phyloP scores from a whole-genome alignment of 352 stramenopile genomes.

The Halophytophthora polymorphica region DNA sequence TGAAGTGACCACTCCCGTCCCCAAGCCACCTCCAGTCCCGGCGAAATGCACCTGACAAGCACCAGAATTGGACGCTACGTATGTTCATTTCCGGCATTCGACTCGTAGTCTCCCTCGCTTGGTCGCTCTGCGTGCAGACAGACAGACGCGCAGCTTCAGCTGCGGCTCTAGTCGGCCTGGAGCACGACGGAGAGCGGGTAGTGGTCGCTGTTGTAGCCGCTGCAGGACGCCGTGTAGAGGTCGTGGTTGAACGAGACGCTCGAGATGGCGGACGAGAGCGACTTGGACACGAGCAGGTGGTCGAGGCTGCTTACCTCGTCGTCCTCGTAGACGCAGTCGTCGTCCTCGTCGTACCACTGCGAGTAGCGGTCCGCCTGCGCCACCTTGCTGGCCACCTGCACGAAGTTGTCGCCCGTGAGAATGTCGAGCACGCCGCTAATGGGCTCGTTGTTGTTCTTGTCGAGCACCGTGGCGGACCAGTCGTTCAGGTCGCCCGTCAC shows the following conservation, averaged over 20 bases:
- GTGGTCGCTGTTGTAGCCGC: constrained; percentile 57
- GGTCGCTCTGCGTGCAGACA: no score
- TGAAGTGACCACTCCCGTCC: no score
- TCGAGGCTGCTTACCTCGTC: constrained; percentile 51
- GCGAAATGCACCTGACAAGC: no score
- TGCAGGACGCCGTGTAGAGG: constrained; percentile 50
- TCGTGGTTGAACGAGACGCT: constrained; percentile 51
- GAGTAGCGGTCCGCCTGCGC: constrained; percentile 45
- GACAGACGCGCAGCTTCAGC: no score
- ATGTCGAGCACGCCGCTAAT: constrained; percentile 54
- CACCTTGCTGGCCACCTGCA: constrained; percentile 40
- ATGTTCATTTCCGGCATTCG: no score
- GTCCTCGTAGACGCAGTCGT: constrained; percentile 52
- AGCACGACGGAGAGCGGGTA: constrained; percentile 43
- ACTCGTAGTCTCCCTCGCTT: no score
- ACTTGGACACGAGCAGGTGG: constrained; percentile 60
- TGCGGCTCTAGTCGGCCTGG: constrained; percentile 13
- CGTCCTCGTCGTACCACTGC: constrained; percentile 62
- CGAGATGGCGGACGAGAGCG: constrained; percentile 31
- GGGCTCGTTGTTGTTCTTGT: constrained; percentile 61
- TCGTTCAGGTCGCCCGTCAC: constrained; percentile 72
- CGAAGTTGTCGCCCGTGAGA: constrained; percentile 40
- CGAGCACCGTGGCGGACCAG: constrained; percentile 41
- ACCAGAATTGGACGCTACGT: no score
- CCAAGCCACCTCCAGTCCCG: no score